phyloP scores from a whole-genome alignment of 2,329 filamentous ascomycete genomes.

The Phaeosphaeria sp. region DNA sequence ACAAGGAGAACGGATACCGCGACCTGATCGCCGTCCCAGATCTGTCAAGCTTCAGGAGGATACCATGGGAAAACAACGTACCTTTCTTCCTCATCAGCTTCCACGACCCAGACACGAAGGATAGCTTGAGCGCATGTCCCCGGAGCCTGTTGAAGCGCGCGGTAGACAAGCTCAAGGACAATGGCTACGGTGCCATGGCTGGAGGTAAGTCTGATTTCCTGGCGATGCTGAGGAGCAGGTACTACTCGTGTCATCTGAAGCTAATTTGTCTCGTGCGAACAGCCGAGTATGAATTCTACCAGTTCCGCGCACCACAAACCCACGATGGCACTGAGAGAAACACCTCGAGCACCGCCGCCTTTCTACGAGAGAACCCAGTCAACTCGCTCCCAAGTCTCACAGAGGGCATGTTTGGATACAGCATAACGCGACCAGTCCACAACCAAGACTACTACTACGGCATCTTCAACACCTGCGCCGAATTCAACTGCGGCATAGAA shows the following conservation, averaged over 20 bases:
- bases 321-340: constrained; percentile 62
- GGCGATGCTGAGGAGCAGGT: constrained; percentile 11
- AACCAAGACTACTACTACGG: constrained; percentile 94
- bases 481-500: constrained; percentile 83
- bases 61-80: constrained; percentile 88
- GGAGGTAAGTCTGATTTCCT: constrained; percentile 68
- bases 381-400: constrained; percentile 79
- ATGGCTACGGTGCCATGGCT: constrained; percentile 84
- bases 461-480: constrained; percentile 79
- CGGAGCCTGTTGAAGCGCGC: constrained; percentile 75
- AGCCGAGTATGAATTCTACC: constrained; percentile 97
- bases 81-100: constrained; percentile 88
- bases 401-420: constrained; percentile 96
- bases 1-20: constrained; percentile 87
- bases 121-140: constrained; percentile 79
- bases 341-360: constrained; percentile 74
- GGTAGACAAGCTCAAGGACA: constrained; percentile 69
- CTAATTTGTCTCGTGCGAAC: constrained; percentile 20
- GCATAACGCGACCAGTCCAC: constrained; percentile 82
- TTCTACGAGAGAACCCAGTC: constrained; percentile 75
- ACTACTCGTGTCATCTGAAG: constrained; percentile 22
- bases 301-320: constrained; percentile 74
- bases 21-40: constrained; percentile 86
- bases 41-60: constrained; percentile 76
- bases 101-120: constrained; percentile 76